Evolutionary conservation across 176 grass and related monocot species (phyloP), one percentile per base, ranked within the genome.

Genomic region (Puya raimondii): DNA sequence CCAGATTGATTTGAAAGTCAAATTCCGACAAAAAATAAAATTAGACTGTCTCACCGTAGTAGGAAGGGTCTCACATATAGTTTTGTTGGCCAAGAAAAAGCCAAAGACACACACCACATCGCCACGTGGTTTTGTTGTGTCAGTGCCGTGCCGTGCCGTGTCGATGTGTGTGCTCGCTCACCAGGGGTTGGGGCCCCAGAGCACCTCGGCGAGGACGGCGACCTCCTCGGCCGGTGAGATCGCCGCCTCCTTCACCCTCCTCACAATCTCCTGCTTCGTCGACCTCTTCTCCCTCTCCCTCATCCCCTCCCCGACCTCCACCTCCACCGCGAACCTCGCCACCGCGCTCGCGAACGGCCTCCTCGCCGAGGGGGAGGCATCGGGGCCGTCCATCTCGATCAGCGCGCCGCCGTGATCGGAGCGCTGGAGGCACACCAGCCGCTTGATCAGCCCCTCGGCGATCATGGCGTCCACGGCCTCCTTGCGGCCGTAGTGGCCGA

Each of bases 171-270:
- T 6, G 6, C 29, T 29, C 27, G 2, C 2, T 69, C 17, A 58
- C 79, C 80, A 97, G 23, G 80, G 82, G 16, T 82, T 87, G 67
- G 86, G 75, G 48, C 94, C 89, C 89, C 89, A 99, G 11, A 99
- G 89, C 65, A 99, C 89, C 72, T 88, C 85, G 27, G 82, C 52
- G 4, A 93, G 59, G 67, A 93, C 69, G 68, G 78, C 65, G 70
- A 89, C 82, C 50, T 80, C 69, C 77, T 99, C 87, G 2, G 79
- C 84, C 15, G 80, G 79, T 15, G 80, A 79, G 47, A 79, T 80
- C 11, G 76, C 94, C 2, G 78, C 87, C 80, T 93, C 89, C 23
- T 70, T 72, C 74, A 90, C 82, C 29, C 87, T 67, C 61, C 70
- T 82, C 20, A 99, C 71, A 58, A 99, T 85, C 33, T 93, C 89